Evolutionary conservation across 768 basidiomycete species (phyloP), one percentile per base, ranked within the genome.

Genomic region (Dentipellis sp.): DNA sequence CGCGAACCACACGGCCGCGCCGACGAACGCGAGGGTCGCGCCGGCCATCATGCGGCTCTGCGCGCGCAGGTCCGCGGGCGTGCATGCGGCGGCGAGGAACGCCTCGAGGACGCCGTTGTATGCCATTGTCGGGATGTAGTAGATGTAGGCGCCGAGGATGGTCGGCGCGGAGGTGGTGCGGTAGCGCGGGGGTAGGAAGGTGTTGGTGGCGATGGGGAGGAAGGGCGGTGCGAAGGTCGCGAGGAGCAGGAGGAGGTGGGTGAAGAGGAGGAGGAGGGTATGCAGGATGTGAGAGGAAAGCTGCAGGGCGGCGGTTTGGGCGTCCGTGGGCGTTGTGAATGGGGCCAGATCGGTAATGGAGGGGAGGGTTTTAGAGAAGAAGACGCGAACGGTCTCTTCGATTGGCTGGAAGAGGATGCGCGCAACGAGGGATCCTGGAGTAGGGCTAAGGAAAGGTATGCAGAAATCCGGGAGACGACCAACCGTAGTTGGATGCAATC

Each of bases 401-500:
- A 97, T 81, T 0, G 97, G 97, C 63, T 97, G 95, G 66, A 98
- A 95, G 22, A 94, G 65, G 56, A 98, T 88, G 16, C 97, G 84
- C 5, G 94, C 95, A 22, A 97, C 73, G 12, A 98, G 78, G 3
- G 95, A 97, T 51, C 95, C 94, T 95, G 63, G 3, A 10, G 4
- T 29, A 19, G 29, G 29, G 10, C 23, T 5, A 55, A 11, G 51
- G 22, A 35, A 21, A 10, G 17, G 46, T 34, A 14, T 53, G 6
- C 37, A 39, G 1, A 17, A 17, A 39, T 9, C 22, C 14, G 19
- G 21, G 34, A 36, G 6, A 40, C 17, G 11, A 12, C 80, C 50
- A 53, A 90, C 95, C 97, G 66, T 98, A 99, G 69, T 97, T 98
- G 39, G 88, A 86, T 11, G 97, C 95, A 11, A 98, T 76, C 0